Evolutionary conservation across 2,329 filamentous ascomycete genomes (phyloP), one percentile per base, ranked within the genome.

Genomic region (Lizonia empirigonia): DNA sequence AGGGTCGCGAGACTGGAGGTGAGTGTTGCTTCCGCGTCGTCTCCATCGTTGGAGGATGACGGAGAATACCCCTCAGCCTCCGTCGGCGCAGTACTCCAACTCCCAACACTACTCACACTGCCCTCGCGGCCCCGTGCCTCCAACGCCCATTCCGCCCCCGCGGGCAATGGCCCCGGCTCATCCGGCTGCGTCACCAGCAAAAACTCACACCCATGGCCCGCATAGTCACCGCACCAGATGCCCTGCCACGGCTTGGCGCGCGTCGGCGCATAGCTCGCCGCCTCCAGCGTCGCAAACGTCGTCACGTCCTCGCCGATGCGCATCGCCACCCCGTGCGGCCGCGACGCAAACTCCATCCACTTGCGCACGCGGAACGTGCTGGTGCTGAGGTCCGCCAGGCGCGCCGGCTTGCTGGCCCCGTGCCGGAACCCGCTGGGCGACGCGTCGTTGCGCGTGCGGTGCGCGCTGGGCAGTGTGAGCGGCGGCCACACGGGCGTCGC

Each of bases 191-290:
- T 79, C 36, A 97, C 77, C 10, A 95, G 78, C 4, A 97, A 68
- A 48, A 97, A 96, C 71, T 97, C 93, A 70, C 88, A 92, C 1
- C 92, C 91, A 63, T 97, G 92, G 0, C 84, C 85, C 20, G 85
- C 88, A 65, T 96, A 97, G 69, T 97, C 92, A 0, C 92, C 92
- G 13, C 91, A 88, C 89, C 90, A 97, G 23, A 99, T 90, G 0
- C 93, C 93, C 56, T 91, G 85, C 78, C 87, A 97, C 0, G 91
- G 92, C 68, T 91, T 93, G 46, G 86, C 80, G 8, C 76, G 70
- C 0, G 91, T 96, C 0, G 93, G 91, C 0, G 85, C 94, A 69
- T 96, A 97, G n/a, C 88, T 74, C 2, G 76, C 76, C 3, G 85
- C 83, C 34, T 91, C 85, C 1, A 97, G 77, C 0, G 91, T 95